Conservation (phyloP, 2,329 filamentous ascomycete species). For the Cryphonectria carpinicola region DNA sequence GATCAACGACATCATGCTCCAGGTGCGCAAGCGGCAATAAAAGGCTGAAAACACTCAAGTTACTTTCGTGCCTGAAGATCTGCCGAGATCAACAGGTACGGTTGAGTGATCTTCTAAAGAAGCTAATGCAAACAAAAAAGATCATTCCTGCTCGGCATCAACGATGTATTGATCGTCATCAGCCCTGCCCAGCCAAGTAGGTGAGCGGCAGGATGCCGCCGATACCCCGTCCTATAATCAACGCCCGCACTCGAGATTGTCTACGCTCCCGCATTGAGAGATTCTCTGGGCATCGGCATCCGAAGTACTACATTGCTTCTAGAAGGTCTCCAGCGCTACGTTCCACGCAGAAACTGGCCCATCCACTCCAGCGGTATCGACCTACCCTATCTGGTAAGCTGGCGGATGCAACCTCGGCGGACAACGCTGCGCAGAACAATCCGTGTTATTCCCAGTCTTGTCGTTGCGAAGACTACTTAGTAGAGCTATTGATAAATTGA, state of each 20-base stretch:
- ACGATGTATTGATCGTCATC: conserved; percentile 5
- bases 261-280: background rate
- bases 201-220: conserved; percentile 4
- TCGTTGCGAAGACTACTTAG: background rate
- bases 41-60: background rate
- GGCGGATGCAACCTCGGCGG: background rate
- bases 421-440: background rate
- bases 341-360: background rate
- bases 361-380: background rate
- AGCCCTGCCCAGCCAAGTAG: conserved; percentile 14
- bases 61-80: background rate
- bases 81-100: background rate
- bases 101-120: background rate
- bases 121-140: background rate
- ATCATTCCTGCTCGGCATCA: background rate
- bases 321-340: background rate
- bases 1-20: background rate
- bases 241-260: background rate
- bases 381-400: background rate
- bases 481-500: background rate
- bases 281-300: conserved; percentile 3
- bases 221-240: conserved; percentile 3
- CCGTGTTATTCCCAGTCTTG: background rate
- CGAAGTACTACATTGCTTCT: conserved; percentile 11
- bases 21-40: background rate